Conservation (phyloP, 805 yeast genomes). For the Candida piceae region DNA sequence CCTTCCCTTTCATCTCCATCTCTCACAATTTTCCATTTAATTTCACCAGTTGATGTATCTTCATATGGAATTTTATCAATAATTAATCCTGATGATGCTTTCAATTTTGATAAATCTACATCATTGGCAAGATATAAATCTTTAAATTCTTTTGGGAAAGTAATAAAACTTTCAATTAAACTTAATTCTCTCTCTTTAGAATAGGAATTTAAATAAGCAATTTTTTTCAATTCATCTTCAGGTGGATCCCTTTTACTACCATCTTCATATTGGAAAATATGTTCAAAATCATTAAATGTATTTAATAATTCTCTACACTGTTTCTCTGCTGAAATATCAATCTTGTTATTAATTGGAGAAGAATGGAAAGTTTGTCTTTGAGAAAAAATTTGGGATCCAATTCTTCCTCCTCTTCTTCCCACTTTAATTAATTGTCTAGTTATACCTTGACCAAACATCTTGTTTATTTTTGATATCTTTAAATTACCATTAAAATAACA, state of each 20-base stretch:
- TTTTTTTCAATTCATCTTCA: conserved; percentile 65
- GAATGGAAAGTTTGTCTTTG: no score
- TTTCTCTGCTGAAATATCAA: conserved; percentile 47
- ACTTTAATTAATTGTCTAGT: no score
- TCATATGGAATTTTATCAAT: conserved; percentile 81
- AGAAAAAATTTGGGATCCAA: no score
- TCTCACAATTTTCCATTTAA: conserved; percentile 73
- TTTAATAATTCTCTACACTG: conserved; percentile 60
- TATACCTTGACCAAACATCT: no score
- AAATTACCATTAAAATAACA: no score
- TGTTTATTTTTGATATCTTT: no score
- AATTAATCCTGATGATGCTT: conserved; percentile 56
- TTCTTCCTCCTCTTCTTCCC: no score
- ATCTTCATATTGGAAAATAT: conserved; percentile 68
- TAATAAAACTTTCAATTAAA: conserved; percentile 35
- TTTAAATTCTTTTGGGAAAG: conserved; percentile 47
- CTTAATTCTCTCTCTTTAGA: conserved; percentile 53
- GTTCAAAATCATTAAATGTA: conserved; percentile 57
- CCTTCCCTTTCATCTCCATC: conserved; percentile 71
- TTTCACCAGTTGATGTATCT: conserved; percentile 71
- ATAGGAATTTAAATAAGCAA: conserved; percentile 65
- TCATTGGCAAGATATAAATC: conserved; percentile 56
- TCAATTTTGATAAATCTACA: conserved; percentile 52
- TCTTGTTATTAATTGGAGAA: conserved; percentile 16
- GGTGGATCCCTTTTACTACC: conserved; percentile 67